These are phyloP conservation scores for Erucastrum elatum DNA, from an alignment of 345 rosid genomes.

Conservation along the genomic window DNA sequence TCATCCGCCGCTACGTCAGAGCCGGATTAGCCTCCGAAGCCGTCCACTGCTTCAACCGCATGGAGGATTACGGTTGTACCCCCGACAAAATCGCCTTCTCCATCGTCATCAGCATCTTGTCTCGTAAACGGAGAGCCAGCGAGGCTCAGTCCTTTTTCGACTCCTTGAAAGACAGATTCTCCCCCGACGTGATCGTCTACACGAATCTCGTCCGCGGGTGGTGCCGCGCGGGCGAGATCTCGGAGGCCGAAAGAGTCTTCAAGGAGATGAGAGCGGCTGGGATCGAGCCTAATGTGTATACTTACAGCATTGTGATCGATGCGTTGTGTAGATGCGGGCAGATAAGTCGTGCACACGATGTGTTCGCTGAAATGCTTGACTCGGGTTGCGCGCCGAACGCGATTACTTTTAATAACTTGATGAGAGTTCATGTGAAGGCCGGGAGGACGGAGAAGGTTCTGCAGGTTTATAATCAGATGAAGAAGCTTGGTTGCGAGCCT, in stretches of 20 bases:
- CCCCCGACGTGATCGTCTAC: slow-evolving; percentile 72
- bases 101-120: slow-evolving; percentile 61
- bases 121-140: slow-evolving; percentile 65
- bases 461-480: slow-evolving; percentile 95
- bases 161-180: slow-evolving; percentile 57
- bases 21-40: slow-evolving; percentile 91
- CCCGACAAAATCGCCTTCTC: slow-evolving; percentile 83
- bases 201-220: slow-evolving; percentile 83
- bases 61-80: slow-evolving; percentile 84
- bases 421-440: slow-evolving; percentile 87
- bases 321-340: slow-evolving; percentile 82
- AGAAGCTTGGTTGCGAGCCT: slow-evolving; percentile 59
- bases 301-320: slow-evolving; percentile 82
- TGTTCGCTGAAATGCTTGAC: slow-evolving; percentile 86
- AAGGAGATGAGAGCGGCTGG: slow-evolving; percentile 78
- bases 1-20: slow-evolving; percentile 80
- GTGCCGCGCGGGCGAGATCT: slow-evolving; percentile 72
- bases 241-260: slow-evolving; percentile 74
- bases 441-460: slow-evolving; percentile 86
- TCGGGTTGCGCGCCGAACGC: slow-evolving; percentile 72
- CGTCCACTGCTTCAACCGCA: slow-evolving; percentile 79
- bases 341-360: slow-evolving; percentile 82
- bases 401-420: slow-evolving; percentile 74
- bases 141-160: slow-evolving; percentile 88
- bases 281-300: slow-evolving; percentile 76